Conservation (phyloP, 768 basidiomycete species). For the Amanita pseudoporphyria region DNA sequence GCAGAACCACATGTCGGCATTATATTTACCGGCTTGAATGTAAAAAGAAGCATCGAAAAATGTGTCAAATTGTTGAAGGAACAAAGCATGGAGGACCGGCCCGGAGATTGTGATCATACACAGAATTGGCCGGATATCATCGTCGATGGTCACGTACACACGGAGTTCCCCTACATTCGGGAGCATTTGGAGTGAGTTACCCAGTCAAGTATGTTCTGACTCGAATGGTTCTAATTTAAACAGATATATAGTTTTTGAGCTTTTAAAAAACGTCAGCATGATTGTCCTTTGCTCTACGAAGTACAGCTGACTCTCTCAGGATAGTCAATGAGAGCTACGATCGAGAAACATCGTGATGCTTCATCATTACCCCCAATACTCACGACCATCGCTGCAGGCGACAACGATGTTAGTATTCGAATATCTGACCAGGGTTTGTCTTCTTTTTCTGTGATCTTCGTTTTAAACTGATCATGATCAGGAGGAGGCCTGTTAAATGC, state of each 20-base stretch:
- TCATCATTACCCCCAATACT: slow-evolving; percentile 48
- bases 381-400: slow-evolving; percentile 68
- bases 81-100: slow-evolving; percentile 33
- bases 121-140: slow-evolving; percentile 51
- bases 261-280: slow-evolving; percentile 72
- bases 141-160: slow-evolving; percentile 64
- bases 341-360: slow-evolving; percentile 34
- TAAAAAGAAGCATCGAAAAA: slow-evolving; percentile 60
- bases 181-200: slow-evolving; percentile 72
- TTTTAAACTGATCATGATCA: slow-evolving; percentile 18
- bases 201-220: slow-evolving; percentile 1
- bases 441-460: not conserved
- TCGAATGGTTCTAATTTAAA: not conserved
- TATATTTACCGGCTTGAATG: slow-evolving; percentile 67
- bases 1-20: slow-evolving; percentile 72
- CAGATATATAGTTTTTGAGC: slow-evolving; percentile 81
- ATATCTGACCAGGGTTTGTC: slow-evolving; percentile 81
- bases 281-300: slow-evolving; percentile 2
- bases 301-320: slow-evolving; percentile 1
- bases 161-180: slow-evolving; percentile 72
- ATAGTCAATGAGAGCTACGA: slow-evolving; percentile 68
- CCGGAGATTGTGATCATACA: slow-evolving; percentile 16
- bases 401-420: slow-evolving; percentile 67
- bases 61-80: slow-evolving; percentile 50
- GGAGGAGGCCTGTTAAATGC: slow-evolving; percentile 62